Evolutionary conservation across 2,329 filamentous ascomycete genomes (phyloP).

Genomic region (Penicillium sp.): DNA sequence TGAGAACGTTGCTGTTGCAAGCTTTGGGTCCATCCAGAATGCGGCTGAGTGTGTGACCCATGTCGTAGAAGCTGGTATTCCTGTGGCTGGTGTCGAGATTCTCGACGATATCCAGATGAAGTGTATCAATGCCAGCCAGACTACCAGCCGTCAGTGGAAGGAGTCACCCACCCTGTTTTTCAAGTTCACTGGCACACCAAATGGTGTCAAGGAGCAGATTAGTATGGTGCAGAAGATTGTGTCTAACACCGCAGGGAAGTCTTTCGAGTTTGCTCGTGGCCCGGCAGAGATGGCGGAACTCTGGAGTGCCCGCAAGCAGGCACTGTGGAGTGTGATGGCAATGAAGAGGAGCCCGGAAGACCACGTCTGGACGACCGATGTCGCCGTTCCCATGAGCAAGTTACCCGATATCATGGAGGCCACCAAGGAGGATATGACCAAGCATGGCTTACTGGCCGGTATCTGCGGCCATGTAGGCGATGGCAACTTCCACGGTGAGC

Average conservation of each 20-base stretch:
- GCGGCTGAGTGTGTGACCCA: slow-evolving; percentile 75
- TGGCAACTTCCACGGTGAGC: slow-evolving; percentile 66
- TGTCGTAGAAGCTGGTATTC: slow-evolving; percentile 76
- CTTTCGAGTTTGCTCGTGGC: slow-evolving; percentile 65
- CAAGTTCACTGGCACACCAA: slow-evolving; percentile 67
- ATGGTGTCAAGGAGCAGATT: slow-evolving; percentile 62
- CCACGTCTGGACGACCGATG: slow-evolving; percentile 74
- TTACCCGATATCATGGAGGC: slow-evolving; percentile 69
- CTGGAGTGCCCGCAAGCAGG: slow-evolving; percentile 73
- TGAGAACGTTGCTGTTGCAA: slow-evolving; percentile 74
- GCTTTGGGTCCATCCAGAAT: slow-evolving; percentile 60
- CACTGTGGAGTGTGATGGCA: slow-evolving; percentile 68
- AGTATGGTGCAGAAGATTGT: slow-evolving; percentile 58
- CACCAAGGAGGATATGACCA: slow-evolving; percentile 62
- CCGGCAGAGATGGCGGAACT: slow-evolving; percentile 64
- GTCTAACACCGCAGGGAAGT: slow-evolving; percentile 51
- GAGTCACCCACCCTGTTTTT: slow-evolving; percentile 70
- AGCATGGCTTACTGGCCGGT: slow-evolving; percentile 59
- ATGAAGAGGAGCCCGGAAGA: slow-evolving; percentile 58
- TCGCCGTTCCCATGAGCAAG: slow-evolving; percentile 69
- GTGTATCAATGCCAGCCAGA: slow-evolving; percentile 56
- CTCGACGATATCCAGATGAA: slow-evolving; percentile 88
- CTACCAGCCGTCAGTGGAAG: slow-evolving; percentile 56
- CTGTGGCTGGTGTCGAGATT: slow-evolving; percentile 87
- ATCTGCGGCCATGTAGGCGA: slow-evolving; percentile 74